Evolutionary conservation across 2,329 filamentous ascomycete genomes (phyloP).

Genomic region (Diplocarpon mali): DNA sequence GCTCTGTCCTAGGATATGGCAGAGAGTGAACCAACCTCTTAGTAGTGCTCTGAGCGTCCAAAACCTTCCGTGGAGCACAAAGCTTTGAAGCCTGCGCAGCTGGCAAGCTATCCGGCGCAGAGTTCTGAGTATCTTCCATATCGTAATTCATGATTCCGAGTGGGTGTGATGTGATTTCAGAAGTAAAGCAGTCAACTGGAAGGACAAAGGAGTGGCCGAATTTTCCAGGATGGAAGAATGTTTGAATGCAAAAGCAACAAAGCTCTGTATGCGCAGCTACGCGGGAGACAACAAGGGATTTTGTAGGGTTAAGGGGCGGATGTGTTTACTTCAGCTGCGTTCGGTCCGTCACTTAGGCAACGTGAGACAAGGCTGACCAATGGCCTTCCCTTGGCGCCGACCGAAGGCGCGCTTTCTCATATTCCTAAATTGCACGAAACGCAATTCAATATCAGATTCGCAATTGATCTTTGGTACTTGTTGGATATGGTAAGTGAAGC

Average conservation of each 20-base stretch:
- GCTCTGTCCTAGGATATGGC: too few species aligned
- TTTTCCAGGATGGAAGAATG: constrained; percentile 5
- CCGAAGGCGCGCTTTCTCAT: constrained; percentile 17
- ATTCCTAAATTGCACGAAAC: too few species aligned
- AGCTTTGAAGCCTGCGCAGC: constrained; percentile 50
- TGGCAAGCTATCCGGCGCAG: constrained; percentile 44
- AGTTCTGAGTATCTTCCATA: constrained; percentile 53
- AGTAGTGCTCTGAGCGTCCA: constrained; percentile 63
- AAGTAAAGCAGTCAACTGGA: constrained; percentile 8
- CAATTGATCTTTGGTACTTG: constrained; percentile 3
- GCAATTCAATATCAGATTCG: constrained; percentile 18
- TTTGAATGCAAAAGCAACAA: constrained; percentile 11
- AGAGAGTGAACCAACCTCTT: constrained; percentile 49
- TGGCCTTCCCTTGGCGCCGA: constrained; percentile 10
- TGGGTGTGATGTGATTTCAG: not conserved
- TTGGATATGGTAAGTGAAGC: constrained; percentile 21
- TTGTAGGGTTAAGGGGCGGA: constrained; percentile 10
- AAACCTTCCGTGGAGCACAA: constrained; percentile 41
- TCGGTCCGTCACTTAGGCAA: constrained; percentile 7
- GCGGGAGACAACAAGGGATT: constrained; percentile 10
- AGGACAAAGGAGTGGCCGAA: constrained; percentile 13
- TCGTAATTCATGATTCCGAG: constrained; percentile 31
- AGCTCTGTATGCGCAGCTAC: constrained; percentile 10
- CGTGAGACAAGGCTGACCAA: not conserved
- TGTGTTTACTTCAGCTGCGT: constrained; percentile 8